Conservation (phyloP, 176 grass and related monocot genomes). For the Oryza meridionalis region DNA sequence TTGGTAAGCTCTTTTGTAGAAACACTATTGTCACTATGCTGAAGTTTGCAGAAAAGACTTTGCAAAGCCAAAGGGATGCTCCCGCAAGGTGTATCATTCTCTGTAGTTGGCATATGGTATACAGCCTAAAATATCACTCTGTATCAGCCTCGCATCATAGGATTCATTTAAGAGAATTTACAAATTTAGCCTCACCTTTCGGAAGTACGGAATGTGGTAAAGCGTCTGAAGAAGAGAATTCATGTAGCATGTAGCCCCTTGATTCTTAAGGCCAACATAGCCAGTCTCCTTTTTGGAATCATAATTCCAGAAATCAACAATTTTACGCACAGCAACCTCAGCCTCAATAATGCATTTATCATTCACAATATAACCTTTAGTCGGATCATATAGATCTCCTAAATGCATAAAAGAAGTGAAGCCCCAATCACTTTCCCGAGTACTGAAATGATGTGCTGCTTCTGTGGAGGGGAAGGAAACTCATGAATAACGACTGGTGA, state of each 20-base stretch:
- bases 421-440: slow-evolving; percentile 80
- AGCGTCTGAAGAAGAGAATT: slow-evolving; percentile 87
- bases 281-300: slow-evolving; percentile 83
- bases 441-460: slow-evolving; percentile 55
- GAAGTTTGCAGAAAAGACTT: slow-evolving; percentile 89
- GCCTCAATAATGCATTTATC: slow-evolving; percentile 78
- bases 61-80: slow-evolving; percentile 83
- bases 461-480: slow-evolving; percentile 41
- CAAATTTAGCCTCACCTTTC: slow-evolving; percentile 56
- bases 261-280: slow-evolving; percentile 88
- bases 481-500: background rate
- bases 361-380: slow-evolving; percentile 73
- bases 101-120: slow-evolving; percentile 77
- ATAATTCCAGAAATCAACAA: slow-evolving; percentile 69
- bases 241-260: slow-evolving; percentile 93
- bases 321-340: slow-evolving; percentile 66
- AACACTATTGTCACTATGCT: slow-evolving; percentile 71
- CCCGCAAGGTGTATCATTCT: slow-evolving; percentile 72
- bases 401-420: slow-evolving; percentile 79
- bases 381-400: slow-evolving; percentile 62
- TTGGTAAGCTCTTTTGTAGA: slow-evolving; percentile 85
- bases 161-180: slow-evolving; percentile 31
- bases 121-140: slow-evolving; percentile 68
- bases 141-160: slow-evolving; percentile 28
- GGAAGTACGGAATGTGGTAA: slow-evolving; percentile 74